Conservation (phyloP, 345 rosid species). For the Eucalyptus cloeziana region DNA sequence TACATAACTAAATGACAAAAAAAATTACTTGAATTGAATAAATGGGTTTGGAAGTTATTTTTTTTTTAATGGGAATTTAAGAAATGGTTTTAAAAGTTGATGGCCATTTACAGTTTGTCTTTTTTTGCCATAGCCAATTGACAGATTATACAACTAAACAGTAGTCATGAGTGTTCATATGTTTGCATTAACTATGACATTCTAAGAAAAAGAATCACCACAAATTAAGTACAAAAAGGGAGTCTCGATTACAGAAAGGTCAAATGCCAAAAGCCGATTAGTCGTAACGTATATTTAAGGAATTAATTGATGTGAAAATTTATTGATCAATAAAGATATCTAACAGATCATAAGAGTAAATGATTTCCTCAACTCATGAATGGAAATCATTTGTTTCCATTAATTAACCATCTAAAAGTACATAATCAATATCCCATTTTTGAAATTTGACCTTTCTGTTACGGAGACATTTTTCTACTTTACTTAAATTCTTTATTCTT, state of each 20-base stretch:
- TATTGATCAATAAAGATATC: neutral
- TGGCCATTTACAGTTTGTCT: neutral
- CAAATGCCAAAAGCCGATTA: neutral
- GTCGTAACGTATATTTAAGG: neutral
- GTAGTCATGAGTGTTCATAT: neutral
- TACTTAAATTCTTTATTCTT: too few relatives aligned
- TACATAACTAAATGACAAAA: neutral
- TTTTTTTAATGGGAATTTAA: neutral
- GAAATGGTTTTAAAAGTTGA: neutral
- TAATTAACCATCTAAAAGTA: neutral
- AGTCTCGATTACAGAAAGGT: neutral
- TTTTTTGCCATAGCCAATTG: neutral
- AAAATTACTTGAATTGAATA: neutral
- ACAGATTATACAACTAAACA: neutral
- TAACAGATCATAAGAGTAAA: neutral
- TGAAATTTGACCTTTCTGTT: neutral
- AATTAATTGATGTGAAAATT: neutral
- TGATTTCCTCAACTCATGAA: neutral
- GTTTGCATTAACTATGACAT: neutral
- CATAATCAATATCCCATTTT: neutral
- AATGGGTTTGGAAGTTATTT: neutral
- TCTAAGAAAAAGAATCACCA: neutral
- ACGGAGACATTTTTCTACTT: neutral
- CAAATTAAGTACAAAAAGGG: neutral
- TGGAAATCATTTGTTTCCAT: neutral